Evolutionary conservation across 768 basidiomycete species (phyloP).

Genomic region (Hebeloma cylindrosporum): DNA sequence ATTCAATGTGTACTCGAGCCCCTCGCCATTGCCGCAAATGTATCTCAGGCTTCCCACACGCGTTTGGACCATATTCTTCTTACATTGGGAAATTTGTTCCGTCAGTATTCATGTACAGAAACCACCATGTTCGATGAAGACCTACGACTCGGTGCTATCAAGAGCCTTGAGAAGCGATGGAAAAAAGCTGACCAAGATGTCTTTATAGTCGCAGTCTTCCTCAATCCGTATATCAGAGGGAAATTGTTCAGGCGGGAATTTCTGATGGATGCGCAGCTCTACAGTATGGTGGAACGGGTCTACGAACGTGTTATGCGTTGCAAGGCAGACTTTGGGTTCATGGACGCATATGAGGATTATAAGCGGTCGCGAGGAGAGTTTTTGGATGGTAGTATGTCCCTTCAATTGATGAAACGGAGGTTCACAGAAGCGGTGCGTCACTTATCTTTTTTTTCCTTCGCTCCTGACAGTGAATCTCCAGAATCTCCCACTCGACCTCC

Average conservation of each 20-base stretch:
- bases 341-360: slow-evolving; percentile 3
- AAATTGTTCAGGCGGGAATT: slow-evolving; percentile 2
- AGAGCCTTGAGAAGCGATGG: slow-evolving; percentile 34
- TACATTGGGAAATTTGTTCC: slow-evolving; percentile 29
- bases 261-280: neutral
- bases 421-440: slow-evolving; percentile 2
- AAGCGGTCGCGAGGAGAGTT: neutral
- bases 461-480: neutral
- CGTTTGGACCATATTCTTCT: slow-evolving; percentile 34
- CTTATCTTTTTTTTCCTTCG: too few relatives aligned
- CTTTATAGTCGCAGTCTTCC: slow-evolving; percentile 32
- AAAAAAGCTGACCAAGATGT: slow-evolving; percentile 31
- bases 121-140: slow-evolving; percentile 12
- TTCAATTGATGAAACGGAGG: neutral
- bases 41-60: slow-evolving; percentile 25
- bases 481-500: neutral
- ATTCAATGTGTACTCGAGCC: slow-evolving; percentile 27
- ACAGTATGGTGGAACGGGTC: neutral
- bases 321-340: neutral
- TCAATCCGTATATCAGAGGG: slow-evolving; percentile 30
- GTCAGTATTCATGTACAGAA: slow-evolving; percentile 17
- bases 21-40: slow-evolving; percentile 35
- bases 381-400: neutral
- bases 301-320: slow-evolving; percentile 2
- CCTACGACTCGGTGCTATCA: slow-evolving; percentile 14